Evolutionary conservation across 805 yeast genomes (phyloP), one percentile per base, ranked within the genome.

Genomic region (Wickerhamiella shivajii): DNA sequence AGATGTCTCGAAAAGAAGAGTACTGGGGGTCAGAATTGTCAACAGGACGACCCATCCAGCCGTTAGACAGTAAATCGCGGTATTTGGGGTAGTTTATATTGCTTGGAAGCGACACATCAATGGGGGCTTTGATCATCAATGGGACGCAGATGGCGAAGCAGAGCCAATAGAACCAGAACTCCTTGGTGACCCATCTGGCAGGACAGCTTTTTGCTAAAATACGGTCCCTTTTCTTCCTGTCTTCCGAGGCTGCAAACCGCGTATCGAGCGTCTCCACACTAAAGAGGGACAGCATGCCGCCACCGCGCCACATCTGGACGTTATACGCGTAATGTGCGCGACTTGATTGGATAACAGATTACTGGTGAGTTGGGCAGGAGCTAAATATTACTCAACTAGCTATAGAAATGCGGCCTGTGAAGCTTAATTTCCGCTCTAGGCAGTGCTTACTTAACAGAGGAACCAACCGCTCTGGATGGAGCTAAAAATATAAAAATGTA

Each of bases 1-100:
- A 63, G 50, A 84, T 84, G 50, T 78, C 76, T 46, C 98, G 67
- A 51, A 90, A 83, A 48, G 84, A 81, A 17, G 80, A 57, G 50
- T 87, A 90, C 54, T 90, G 99, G 20, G 65, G 62, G 52, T 90
- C 99, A 4, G 93, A 77, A 51, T 87, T 85, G 53, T 90, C 98
- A 28, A 55, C 49, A 8, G 44, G 77, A 17, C 94, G 59, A 6
- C 93, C 95, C 50, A 77, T 58, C 97, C 97, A 87, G 4, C 98
- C 97, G 5, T 71, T 62, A 18, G 76, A 64, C 33, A 87, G 60
- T 24, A 75, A 57, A 31, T 69, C 66, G 43, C 67, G 66, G 49
- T 67, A 83, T 31, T 60, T 60, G 13, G 66, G 64, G 50, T 76
- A 87, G 49, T 83, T 83, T 8, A 77, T 74, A 46, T 79, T 81